Percentiles rank a stretch among this genome's conserved stretches.
Conservation (phyloP, 2,329 filamentous ascomycete species). For the Ilyonectria mors-panacis region DNA sequence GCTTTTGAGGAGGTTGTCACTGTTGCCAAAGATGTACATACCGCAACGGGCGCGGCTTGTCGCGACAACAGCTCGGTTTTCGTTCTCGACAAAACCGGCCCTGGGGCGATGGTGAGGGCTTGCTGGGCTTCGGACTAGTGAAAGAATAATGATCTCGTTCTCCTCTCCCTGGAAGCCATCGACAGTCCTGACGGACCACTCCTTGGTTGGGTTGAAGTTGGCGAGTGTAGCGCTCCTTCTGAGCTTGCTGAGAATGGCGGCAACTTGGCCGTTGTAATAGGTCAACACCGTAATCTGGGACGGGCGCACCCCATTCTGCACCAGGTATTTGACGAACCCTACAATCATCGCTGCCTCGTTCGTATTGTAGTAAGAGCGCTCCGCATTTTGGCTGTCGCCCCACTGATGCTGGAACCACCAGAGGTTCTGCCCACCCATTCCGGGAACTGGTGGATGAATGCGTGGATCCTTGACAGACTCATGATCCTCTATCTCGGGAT, state of each 20-base stretch:
- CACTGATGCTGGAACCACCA: conserved; percentile 68
- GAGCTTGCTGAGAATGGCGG: conserved; percentile 69
- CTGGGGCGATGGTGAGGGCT: conserved; percentile 52
- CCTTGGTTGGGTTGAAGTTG: conserved; percentile 49
- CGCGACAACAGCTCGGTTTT: conserved; percentile 71
- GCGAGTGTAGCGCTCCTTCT: conserved; percentile 49
- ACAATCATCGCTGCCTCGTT: conserved; percentile 84
- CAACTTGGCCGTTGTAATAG: conserved; percentile 89
- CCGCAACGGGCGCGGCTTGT: conserved; percentile 81
- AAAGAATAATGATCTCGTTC: conserved; percentile 86
- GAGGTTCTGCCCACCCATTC: conserved; percentile 58
- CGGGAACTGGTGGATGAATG: conserved; percentile 59
- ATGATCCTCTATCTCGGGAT: conserved; percentile 62
- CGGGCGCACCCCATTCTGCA: conserved; percentile 73
- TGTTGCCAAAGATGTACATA: conserved; percentile 89
- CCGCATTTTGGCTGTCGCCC: conserved; percentile 74
- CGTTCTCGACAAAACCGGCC: conserved; percentile 82
- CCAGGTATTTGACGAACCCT: conserved; percentile 79
- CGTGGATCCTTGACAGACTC: conserved; percentile 53
- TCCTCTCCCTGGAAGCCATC: conserved; percentile 95
- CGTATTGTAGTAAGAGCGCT: conserved; percentile 77
- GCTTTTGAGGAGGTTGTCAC: conserved; percentile 65
- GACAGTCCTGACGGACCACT: conserved; percentile 80
- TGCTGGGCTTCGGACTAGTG: conserved; percentile 80
- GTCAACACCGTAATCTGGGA: conserved; percentile 83